Percentiles rank a stretch among this genome's conserved stretches.
phyloP scores from a whole-genome alignment of 768 basidiomycete species.

The Suillus occidentalis region DNA sequence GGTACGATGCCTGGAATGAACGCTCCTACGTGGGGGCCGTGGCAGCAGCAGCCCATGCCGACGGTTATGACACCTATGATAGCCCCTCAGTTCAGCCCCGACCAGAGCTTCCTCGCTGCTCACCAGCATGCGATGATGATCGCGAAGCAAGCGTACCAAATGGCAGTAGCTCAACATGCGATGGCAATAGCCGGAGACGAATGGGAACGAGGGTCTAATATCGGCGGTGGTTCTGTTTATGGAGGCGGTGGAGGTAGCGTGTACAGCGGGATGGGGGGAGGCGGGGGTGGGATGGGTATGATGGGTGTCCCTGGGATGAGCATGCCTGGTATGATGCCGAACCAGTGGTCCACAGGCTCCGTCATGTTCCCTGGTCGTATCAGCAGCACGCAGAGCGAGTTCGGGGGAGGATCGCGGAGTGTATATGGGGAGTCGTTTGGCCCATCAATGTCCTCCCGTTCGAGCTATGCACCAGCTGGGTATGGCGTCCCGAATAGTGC shows the following conservation, averaged over 20 bases:
- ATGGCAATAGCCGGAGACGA: constrained; percentile 88
- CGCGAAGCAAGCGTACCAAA: constrained; percentile 88
- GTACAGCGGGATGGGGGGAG: constrained; percentile 41
- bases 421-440: constrained; percentile 71
- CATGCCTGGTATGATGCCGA: constrained; percentile 37
- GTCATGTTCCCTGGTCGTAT: constrained; percentile 51
- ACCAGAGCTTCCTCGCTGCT: constrained; percentile 63
- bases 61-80: constrained; percentile 35
- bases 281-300: constrained; percentile 42
- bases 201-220: constrained; percentile 79
- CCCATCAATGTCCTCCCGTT: constrained; percentile 27
- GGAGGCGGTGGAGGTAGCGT: constrained; percentile 45
- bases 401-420: constrained; percentile 62
- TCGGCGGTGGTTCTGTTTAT: constrained; percentile 39
- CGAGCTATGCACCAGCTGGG: constrained; percentile 4
- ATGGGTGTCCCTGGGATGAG: constrained; percentile 39
- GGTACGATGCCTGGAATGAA: constrained; percentile 28
- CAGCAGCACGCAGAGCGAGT: constrained; percentile 60
- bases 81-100: constrained; percentile 41
- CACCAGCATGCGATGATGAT: constrained; percentile 87
- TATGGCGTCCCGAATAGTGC: constrained; percentile 14
- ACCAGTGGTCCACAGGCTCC: constrained; percentile 44
- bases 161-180: constrained; percentile 88
- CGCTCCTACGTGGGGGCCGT: constrained; percentile 36
- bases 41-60: constrained; percentile 25